Conservation (phyloP, 106 monocot species). For the Posidonia australis region DNA sequence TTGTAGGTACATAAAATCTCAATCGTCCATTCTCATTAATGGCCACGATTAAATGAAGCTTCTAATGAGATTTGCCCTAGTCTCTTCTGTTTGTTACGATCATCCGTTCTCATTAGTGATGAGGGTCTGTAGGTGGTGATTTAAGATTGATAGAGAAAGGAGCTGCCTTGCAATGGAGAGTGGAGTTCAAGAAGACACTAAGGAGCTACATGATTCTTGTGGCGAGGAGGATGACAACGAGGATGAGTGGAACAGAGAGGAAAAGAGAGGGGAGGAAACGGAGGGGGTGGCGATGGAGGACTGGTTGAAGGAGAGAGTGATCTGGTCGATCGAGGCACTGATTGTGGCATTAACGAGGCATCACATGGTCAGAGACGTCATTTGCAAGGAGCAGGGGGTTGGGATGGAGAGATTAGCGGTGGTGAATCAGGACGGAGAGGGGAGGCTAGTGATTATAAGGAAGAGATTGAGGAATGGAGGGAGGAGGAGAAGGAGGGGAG, state of each 20-base stretch:
- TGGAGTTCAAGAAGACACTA: constrained; percentile 7
- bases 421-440: constrained; percentile 8
- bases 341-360: constrained; percentile 15
- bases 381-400: neutral
- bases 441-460: constrained; percentile 1
- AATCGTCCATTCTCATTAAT: no score
- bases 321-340: constrained; percentile 17
- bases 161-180: constrained; percentile 8
- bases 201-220: constrained; percentile 10
- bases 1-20: no score
- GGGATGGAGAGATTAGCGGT: constrained; percentile 11
- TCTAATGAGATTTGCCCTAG: no score
- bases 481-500: neutral
- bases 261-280: neutral
- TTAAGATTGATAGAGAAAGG: constrained; percentile 7
- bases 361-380: constrained; percentile 6
- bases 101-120: no score
- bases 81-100: no score
- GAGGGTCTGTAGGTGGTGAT: no score
- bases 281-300: neutral
- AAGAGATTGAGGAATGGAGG: constrained; percentile 10
- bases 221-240: constrained; percentile 5
- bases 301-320: constrained; percentile 18
- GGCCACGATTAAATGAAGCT: no score
- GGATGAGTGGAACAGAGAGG: neutral